Evolutionary conservation across 768 basidiomycete species (phyloP).

Genomic region (Russula virescens): DNA sequence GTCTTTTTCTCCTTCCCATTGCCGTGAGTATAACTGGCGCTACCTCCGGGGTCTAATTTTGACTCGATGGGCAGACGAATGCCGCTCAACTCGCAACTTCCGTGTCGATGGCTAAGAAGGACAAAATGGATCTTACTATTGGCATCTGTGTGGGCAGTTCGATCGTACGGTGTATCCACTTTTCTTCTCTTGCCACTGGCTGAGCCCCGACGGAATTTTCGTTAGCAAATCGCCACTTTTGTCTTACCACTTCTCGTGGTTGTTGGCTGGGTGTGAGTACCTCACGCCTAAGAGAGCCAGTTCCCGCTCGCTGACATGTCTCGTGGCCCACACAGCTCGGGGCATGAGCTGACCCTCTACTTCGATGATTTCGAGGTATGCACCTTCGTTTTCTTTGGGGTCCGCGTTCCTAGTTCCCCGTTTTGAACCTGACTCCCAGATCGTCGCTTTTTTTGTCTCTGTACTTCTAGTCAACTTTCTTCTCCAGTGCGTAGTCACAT

Average conservation of each 20-base stretch:
- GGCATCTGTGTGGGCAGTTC: slow-evolving; percentile 77
- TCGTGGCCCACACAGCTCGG: slow-evolving; percentile 38
- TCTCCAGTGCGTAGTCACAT: slow-evolving; percentile 46
- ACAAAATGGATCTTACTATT: slow-evolving; percentile 69
- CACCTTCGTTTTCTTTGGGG: slow-evolving; percentile 2
- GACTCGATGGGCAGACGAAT: slow-evolving; percentile 47
- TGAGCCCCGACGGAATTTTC: background rate
- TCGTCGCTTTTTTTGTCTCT: slow-evolving; percentile 78
- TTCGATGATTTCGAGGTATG: slow-evolving; percentile 80
- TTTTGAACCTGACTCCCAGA: slow-evolving; percentile 37
- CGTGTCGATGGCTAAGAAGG: slow-evolving; percentile 84
- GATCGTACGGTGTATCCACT: slow-evolving; percentile 45
- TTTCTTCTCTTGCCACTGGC: background rate
- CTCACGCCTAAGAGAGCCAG: slow-evolving; percentile 19
- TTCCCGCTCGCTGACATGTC: slow-evolving; percentile 12
- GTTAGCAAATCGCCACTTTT: slow-evolving; percentile 78
- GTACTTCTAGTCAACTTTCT: slow-evolving; percentile 84
- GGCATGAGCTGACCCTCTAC: slow-evolving; percentile 71
- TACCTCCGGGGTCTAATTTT: background rate
- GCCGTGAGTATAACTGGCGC: slow-evolving; percentile 48
- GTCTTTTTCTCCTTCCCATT: slow-evolving; percentile 80
- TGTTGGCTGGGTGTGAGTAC: slow-evolving; percentile 75
- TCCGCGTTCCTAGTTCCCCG: background rate
- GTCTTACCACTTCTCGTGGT: slow-evolving; percentile 86
- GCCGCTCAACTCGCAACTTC: slow-evolving; percentile 82